A percentile compares a stretch with the other conserved stretches of the same genome.
phyloP scores from a whole-genome alignment of 1,284 basidiomycete species.

The Cryptococcus wingfieldii region DNA sequence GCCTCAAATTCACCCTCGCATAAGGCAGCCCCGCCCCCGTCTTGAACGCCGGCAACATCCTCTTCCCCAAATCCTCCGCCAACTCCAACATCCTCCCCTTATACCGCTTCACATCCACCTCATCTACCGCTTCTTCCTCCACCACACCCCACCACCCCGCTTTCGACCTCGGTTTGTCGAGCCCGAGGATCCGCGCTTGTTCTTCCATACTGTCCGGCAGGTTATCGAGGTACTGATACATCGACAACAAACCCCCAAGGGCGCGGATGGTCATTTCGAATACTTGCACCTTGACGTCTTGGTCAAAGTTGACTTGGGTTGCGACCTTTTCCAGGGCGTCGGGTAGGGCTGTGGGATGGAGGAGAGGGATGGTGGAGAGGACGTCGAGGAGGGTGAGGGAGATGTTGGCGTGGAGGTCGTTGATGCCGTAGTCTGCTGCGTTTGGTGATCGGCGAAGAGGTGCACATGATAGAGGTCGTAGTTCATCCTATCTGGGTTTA shows the following conservation, averaged over 20 bases:
- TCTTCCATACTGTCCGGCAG: conserved; percentile 44
- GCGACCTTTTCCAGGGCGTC: conserved; percentile 34
- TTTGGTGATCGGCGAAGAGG: conserved; percentile 35
- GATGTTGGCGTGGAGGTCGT: conserved; percentile 69
- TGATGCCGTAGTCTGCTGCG: conserved; percentile 45
- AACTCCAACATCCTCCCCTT: conserved; percentile 63
- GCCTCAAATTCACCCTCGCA: conserved; percentile 61
- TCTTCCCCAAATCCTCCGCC: conserved; percentile 76
- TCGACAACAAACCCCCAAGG: conserved; percentile 80
- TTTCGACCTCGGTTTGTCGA: conserved; percentile 2
- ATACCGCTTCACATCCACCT: conserved; percentile 73
- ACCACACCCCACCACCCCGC: conserved; percentile 7
- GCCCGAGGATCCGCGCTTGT: conserved; percentile 21
- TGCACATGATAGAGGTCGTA: conserved; percentile 78
- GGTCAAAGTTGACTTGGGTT: conserved; percentile 36
- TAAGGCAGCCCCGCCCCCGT: conserved; percentile 85
- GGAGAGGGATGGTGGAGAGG: conserved; percentile 37
- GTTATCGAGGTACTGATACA: conserved; percentile 63
- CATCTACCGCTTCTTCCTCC: conserved; percentile 32
- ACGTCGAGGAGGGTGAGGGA: conserved; percentile 45
- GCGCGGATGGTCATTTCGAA: conserved; percentile 73
- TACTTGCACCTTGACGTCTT: conserved; percentile 57
- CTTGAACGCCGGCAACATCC: conserved; percentile 80
- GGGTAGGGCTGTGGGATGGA: conserved; percentile 36
- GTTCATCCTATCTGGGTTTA: conserved; percentile 53